phyloP scores from a whole-genome alignment of 768 basidiomycete species.

The Cystobasidium onofrii region DNA sequence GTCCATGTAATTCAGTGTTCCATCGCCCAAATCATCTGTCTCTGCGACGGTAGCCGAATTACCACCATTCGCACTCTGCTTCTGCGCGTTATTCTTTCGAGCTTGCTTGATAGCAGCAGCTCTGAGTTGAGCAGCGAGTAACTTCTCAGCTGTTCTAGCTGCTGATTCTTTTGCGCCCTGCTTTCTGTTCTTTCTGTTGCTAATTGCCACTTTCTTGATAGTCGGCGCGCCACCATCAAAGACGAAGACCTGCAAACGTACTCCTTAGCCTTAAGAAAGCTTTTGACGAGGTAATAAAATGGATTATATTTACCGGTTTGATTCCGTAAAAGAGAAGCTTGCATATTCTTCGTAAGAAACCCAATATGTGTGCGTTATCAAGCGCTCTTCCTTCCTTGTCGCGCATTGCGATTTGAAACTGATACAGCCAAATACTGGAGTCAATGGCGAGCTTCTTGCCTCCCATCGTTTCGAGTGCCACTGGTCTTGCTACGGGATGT shows the following conservation, averaged over 20 bases:
- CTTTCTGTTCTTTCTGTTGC: slow-evolving; percentile 80
- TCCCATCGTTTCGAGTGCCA: slow-evolving; percentile 48
- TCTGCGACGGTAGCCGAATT: slow-evolving; percentile 53
- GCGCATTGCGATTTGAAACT: slow-evolving; percentile 98
- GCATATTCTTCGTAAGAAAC: slow-evolving; percentile 73
- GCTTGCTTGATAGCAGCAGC: slow-evolving; percentile 68
- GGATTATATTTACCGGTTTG: slow-evolving; percentile 56
- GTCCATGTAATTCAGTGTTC: slow-evolving; percentile 64
- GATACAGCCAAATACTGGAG: slow-evolving; percentile 98
- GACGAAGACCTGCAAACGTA: slow-evolving; percentile 59
- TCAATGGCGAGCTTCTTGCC: slow-evolving; percentile 96
- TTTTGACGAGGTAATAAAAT: neutral
- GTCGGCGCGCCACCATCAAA: slow-evolving; percentile 94
- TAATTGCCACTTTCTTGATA: slow-evolving; percentile 75
- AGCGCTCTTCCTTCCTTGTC: slow-evolving; percentile 77
- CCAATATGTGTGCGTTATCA: slow-evolving; percentile 86
- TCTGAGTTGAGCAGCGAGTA: slow-evolving; percentile 88
- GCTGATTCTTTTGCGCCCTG: slow-evolving; percentile 78
- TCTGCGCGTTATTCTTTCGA: slow-evolving; percentile 46
- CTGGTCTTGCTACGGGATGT: slow-evolving; percentile 28
- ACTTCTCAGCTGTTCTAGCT: slow-evolving; percentile 75
- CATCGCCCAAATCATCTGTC: slow-evolving; percentile 51
- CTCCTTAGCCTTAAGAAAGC: neutral
- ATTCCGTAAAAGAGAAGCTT: slow-evolving; percentile 96
- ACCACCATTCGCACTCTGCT: slow-evolving; percentile 50